Conservation (phyloP, 2,329 filamentous ascomycete genomes). For the Celoporthe dispersa region DNA sequence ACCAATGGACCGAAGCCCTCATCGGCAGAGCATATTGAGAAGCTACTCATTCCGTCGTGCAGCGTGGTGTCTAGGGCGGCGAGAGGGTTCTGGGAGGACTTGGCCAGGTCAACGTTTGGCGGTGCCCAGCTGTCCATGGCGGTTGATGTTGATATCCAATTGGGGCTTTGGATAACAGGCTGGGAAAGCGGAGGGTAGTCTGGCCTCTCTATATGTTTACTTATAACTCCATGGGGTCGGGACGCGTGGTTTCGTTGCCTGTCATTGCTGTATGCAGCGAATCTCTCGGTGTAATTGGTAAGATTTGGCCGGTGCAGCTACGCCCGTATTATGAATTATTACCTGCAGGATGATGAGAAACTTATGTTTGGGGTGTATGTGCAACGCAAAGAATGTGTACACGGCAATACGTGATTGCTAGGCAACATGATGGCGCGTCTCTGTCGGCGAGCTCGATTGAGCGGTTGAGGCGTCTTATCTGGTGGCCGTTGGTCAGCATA, state of each 20-base stretch:
- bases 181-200: background rate
- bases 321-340: too few relatives aligned
- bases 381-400: too few relatives aligned
- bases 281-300: background rate
- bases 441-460: slow-evolving; percentile 3
- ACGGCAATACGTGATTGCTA: too few relatives aligned
- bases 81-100: background rate
- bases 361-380: too few relatives aligned
- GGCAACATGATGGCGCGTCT: slow-evolving; percentile 3
- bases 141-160: background rate
- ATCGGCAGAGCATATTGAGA: slow-evolving; percentile 1
- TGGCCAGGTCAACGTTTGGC: background rate
- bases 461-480: background rate
- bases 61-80: background rate
- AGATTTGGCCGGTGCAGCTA: too few relatives aligned
- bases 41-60: background rate
- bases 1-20: slow-evolving; percentile 11
- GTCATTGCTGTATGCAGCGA: background rate
- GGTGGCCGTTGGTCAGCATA: background rate
- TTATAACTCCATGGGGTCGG: background rate
- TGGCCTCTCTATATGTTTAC: background rate
- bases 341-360: too few relatives aligned
- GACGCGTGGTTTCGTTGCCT: background rate
- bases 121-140: background rate
- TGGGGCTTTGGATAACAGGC: background rate